Percentiles rank a stretch among this genome's conserved stretches.
These are phyloP conservation scores for Microcos paniculata DNA, from an alignment of 345 rosid genomes.

Conservation along the genomic window DNA sequence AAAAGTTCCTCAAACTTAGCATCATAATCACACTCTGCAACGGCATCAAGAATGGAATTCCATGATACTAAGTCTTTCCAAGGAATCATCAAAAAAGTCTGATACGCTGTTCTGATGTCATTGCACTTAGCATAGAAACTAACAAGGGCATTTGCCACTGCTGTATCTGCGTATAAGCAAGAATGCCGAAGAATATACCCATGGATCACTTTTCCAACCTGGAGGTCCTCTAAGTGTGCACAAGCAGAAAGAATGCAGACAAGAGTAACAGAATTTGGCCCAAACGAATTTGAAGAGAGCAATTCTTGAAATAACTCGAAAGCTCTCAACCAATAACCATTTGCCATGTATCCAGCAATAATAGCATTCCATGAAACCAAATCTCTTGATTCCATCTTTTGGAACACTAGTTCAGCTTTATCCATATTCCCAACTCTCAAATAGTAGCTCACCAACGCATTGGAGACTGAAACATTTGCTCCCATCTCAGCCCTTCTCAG, in stretches of 20 bases:
- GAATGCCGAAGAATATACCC: constrained; percentile 43
- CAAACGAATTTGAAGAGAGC: constrained; percentile 33
- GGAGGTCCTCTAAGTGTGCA: constrained; percentile 42
- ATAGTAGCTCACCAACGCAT: constrained; percentile 76
- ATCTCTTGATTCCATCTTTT: constrained; percentile 60
- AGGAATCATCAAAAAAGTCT: constrained; percentile 38
- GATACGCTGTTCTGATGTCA: constrained; percentile 49
- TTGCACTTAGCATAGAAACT: constrained; percentile 67
- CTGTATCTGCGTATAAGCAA: constrained; percentile 35
- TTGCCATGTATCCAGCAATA: constrained; percentile 69
- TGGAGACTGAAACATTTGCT: constrained; percentile 53
- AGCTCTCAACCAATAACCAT: constrained; percentile 58
- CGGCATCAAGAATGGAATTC: constrained; percentile 61
- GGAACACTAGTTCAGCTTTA: constrained; percentile 63
- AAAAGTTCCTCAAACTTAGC: constrained; percentile 45
- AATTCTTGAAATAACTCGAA: constrained; percentile 52
- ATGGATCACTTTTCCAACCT: constrained; percentile 54
- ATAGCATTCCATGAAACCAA: constrained; percentile 86
- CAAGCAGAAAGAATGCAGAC: constrained; percentile 71
- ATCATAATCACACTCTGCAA: constrained; percentile 35
- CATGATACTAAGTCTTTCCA: constrained; percentile 58
- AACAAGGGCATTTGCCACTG: constrained; percentile 51
- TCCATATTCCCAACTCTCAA: constrained; percentile 52
- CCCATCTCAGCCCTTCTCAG: constrained; percentile 50
- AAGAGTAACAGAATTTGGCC: constrained; percentile 65